Conservation (phyloP, 805 yeast genomes). For the Wickerhamomyces queroliae region DNA sequence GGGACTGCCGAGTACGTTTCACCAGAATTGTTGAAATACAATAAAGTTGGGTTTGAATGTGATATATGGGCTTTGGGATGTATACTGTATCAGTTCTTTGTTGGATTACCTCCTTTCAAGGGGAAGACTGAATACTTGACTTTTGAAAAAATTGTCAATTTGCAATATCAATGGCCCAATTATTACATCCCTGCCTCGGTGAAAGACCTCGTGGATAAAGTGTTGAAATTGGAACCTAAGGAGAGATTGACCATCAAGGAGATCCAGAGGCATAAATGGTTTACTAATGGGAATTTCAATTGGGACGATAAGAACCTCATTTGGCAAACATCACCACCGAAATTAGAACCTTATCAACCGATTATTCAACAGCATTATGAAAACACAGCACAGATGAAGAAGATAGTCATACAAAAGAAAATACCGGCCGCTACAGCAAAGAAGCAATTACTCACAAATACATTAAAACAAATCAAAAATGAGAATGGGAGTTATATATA, state of each 20-base stretch:
- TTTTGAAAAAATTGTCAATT: conserved; percentile 75
- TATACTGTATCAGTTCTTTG: conserved; percentile 88
- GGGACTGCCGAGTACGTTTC: conserved; percentile 98
- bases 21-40: conserved; percentile 83
- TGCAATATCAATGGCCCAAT: conserved; percentile 68
- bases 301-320: conserved; percentile 62
- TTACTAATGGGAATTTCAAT: conserved; percentile 41
- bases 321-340: conserved; percentile 69
- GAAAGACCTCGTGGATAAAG: conserved; percentile 57
- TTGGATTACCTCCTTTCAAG: conserved; percentile 84
- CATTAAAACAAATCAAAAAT: conserved; percentile 20
- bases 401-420: conserved; percentile 13
- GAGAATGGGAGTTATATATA: conserved; percentile 3
- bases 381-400: conserved; percentile 10
- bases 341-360: conserved; percentile 58
- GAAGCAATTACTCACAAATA: conserved; percentile 18
- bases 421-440: conserved; percentile 18
- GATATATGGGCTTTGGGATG: conserved; percentile 99
- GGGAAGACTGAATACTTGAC: conserved; percentile 78
- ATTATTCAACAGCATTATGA: conserved; percentile 23
- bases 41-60: conserved; percentile 80
- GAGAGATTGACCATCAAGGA: conserved; percentile 51
- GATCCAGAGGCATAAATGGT: conserved; percentile 69
- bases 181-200: conserved; percentile 56
- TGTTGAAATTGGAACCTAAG: conserved; percentile 68